Conservation (phyloP, 805 yeast species). For the Helenozyma rhizophorensis region DNA sequence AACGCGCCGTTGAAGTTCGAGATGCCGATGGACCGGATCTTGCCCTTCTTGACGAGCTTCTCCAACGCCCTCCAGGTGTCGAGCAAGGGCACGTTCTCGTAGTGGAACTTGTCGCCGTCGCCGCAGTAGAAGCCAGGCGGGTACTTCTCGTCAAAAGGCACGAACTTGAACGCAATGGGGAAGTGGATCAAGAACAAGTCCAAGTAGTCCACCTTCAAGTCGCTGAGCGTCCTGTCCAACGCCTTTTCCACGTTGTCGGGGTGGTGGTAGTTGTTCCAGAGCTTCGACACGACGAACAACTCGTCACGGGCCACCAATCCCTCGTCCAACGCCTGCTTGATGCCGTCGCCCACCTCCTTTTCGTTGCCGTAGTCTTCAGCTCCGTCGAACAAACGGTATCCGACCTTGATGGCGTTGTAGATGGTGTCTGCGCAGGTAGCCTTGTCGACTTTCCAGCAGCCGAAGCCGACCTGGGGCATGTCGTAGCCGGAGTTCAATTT, state of each 20-base stretch:
- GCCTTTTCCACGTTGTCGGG: constrained; percentile 69
- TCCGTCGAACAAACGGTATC: constrained; percentile 74
- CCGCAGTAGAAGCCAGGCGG: constrained; percentile 76
- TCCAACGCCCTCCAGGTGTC: constrained; percentile 81
- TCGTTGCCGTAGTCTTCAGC: constrained; percentile 73
- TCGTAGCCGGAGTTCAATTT: constrained; percentile 55
- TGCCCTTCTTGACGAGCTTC: constrained; percentile 54
- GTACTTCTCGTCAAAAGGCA: constrained; percentile 72
- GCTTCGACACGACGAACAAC: constrained; percentile 72
- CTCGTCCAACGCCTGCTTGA: constrained; percentile 60
- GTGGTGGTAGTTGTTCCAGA: constrained; percentile 84
- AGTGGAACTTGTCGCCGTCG: constrained; percentile 42
- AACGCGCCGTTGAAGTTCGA: constrained; percentile 73
- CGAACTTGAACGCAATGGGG: constrained; percentile 82
- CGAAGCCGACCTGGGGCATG: constrained; percentile 77
- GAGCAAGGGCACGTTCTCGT: constrained; percentile 63
- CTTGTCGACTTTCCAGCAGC: constrained; percentile 77
- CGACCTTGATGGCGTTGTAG: constrained; percentile 79
- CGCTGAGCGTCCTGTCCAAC: constrained; percentile 59
- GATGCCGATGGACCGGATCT: constrained; percentile 73
- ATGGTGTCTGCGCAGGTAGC: constrained; percentile 65
- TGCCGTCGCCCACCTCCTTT: constrained; percentile 64
- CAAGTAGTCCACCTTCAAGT: constrained; percentile 70
- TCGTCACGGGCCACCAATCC: constrained; percentile 75
- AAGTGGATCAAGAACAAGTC: constrained; percentile 86